Percentiles rank a stretch among this genome's conserved stretches.
Evolutionary conservation across 805 yeast species (phyloP).

Genomic region (Candida schatavii): DNA sequence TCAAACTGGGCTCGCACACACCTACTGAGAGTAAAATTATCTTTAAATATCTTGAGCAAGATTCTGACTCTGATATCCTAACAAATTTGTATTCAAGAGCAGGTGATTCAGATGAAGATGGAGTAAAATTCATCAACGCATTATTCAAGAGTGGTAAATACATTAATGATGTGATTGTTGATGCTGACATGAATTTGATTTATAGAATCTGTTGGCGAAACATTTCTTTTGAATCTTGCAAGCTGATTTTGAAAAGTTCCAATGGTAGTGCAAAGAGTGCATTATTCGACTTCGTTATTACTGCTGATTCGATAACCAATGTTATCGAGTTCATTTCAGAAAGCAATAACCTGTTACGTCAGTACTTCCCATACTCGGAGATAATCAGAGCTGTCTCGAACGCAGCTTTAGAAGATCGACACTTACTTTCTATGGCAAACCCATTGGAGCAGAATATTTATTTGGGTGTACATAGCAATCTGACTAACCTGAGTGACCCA

Average conservation of each 20-base stretch:
- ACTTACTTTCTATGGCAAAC: conserved; percentile 44
- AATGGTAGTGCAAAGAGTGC: background rate
- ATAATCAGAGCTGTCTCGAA: conserved; percentile 19
- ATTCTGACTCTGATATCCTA: conserved; percentile 12
- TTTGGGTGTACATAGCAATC: conserved; percentile 13
- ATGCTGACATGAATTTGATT: background rate
- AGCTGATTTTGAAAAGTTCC: background rate
- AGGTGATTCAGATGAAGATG: conserved; percentile 6
- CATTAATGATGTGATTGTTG: background rate
- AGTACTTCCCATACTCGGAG: conserved; percentile 17
- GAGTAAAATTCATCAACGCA: conserved; percentile 9
- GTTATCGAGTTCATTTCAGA: background rate
- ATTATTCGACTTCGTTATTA: background rate
- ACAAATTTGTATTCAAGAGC: conserved; percentile 15
- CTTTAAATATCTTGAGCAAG: conserved; percentile 14
- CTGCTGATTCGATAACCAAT: background rate
- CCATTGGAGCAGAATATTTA: conserved; percentile 43
- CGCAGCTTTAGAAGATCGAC: conserved; percentile 11
- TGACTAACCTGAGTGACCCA: background rate
- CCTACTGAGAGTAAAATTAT: conserved; percentile 20
- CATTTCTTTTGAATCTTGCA: background rate
- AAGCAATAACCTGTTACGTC: background rate
- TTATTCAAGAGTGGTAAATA: background rate
- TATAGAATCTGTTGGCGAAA: conserved; percentile 3
- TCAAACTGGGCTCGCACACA: conserved; percentile 15